phyloP scores from a whole-genome alignment of 192 early-diverging fungal genomes.

The Thamnidium elegans region DNA sequence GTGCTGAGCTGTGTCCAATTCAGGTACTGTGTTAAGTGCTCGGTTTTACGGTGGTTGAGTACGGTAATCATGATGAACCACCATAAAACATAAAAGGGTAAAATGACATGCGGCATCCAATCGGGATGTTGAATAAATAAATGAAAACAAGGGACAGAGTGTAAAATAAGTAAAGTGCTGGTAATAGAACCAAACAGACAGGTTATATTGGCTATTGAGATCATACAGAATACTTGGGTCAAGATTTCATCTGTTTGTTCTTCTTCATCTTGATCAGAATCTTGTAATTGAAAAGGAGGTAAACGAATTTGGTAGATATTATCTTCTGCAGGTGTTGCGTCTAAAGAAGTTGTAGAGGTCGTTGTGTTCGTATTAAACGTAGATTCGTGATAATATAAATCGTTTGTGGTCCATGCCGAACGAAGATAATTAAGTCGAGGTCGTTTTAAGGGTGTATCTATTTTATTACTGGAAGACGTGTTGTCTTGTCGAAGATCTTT shows the following conservation, averaged over 20 bases:
- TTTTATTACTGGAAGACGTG: no score
- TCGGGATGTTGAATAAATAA: background rate
- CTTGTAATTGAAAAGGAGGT: background rate
- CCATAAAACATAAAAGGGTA: background rate
- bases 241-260: conserved; percentile 3
- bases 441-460: background rate
- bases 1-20: background rate
- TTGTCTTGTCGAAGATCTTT: no score
- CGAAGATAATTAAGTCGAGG: background rate
- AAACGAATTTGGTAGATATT: background rate
- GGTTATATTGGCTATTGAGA: background rate
- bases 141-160: background rate
- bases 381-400: background rate
- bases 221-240: background rate
- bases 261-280: conserved; percentile 2
- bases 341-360: background rate
- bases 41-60: background rate
- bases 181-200: conserved; percentile 4
- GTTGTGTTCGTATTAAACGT: background rate
- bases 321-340: background rate
- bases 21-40: background rate
- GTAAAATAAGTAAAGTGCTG: conserved; percentile 9
- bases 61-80: background rate
- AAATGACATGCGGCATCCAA: background rate
- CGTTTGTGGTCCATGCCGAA: background rate